Conservation (phyloP, 768 basidiomycete genomes). For the Mycena belliarum region DNA sequence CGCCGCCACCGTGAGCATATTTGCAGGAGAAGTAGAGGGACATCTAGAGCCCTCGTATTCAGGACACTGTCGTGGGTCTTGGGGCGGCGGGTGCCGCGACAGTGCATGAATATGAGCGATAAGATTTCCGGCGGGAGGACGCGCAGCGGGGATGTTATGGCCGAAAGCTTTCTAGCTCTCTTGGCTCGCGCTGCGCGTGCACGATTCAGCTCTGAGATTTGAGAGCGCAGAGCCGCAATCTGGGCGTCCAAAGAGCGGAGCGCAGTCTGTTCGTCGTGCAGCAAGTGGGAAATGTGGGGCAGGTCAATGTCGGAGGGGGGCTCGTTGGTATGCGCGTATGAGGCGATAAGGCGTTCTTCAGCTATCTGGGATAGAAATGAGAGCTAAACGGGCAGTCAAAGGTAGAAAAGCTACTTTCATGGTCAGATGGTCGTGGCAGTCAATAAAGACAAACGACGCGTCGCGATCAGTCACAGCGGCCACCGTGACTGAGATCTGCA, state of each 20-base stretch:
- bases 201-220: neutral
- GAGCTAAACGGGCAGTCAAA: neutral
- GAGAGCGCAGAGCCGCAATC: neutral
- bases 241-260: neutral
- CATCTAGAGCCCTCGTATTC: neutral
- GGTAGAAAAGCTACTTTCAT: neutral
- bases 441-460: neutral
- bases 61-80: neutral
- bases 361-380: neutral
- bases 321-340: neutral
- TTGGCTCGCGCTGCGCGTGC: neutral
- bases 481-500: too few species aligned
- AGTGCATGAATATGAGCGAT: neutral
- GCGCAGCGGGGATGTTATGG: neutral
- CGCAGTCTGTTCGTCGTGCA: neutral
- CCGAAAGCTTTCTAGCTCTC: neutral
- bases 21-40: neutral
- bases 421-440: too few species aligned
- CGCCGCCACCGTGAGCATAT: neutral
- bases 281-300: neutral
- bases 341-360: neutral
- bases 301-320: neutral
- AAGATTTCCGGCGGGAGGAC: neutral
- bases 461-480: too few species aligned
- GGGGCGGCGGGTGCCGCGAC: neutral